Base-by-base conservation (phyloP, 2,329 filamentous ascomycete species). In the Epichloe brachyelytri region DNA sequence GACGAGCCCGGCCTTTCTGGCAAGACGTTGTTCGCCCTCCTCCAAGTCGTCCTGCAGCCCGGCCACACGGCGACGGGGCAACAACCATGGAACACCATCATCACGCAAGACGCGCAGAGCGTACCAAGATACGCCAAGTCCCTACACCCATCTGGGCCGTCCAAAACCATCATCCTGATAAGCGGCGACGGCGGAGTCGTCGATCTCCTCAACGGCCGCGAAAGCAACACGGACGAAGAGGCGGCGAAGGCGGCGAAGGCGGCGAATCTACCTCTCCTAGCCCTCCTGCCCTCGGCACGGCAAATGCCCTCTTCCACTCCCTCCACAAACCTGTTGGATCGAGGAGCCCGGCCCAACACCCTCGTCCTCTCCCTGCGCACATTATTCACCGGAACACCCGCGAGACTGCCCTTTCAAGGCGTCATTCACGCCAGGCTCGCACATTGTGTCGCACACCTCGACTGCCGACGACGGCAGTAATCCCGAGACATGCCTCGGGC, bases 181-280 rank as follows among this genome's bases (percentile, higher is more conserved):
- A 91, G 86, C 46, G 91, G 91, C 6, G 91, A 97, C 64, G 91
- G 91, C 14, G 91, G 89, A 5, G 67, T 95, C 2, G 77, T 89
- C 17, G 91, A 97, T 59, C 71, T 93, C 1, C 72, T 95, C 53
- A 94, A 96, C 62, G 78, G 65, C 26, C 61, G 65, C 11, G 57
- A 61, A 26, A 56, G 57, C 0, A 49, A 53, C 1, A 39, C 50
- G 2, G 53, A 52, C 14, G 40, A 50, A 15, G 14, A 5, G 22
- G 6, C 19, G 2, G 17, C 36, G 22, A n/a, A 3, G 33, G 6
- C 26, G 2, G 17, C 36, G 22, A n/a, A 8, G 14, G 4, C 34
- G 6, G 10, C 20, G 0, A 38, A 54, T 1, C 59, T 62, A 5
- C 76, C 78, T 0, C 65, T 73, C 2, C 61, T 85, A 34, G 72